Conservation (phyloP, 768 basidiomycete genomes). For the Lactarius evosmus region DNA sequence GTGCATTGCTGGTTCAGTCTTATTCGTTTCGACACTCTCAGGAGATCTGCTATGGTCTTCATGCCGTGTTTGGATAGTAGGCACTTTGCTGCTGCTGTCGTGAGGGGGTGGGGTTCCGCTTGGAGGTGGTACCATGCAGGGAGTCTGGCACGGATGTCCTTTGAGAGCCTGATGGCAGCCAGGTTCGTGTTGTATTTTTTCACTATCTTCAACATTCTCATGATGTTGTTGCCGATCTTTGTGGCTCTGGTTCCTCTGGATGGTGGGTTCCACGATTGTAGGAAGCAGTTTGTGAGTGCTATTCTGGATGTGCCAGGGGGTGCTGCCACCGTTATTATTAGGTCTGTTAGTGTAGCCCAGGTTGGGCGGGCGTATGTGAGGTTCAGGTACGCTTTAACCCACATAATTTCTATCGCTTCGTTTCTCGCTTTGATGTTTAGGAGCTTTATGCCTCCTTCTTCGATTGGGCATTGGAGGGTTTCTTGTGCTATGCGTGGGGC, state of each 20-base stretch:
- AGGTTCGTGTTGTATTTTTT: neutral
- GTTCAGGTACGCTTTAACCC: conserved; percentile 24
- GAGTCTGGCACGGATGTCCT: neutral
- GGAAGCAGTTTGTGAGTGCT: conserved; percentile 2
- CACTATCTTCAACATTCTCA: neutral
- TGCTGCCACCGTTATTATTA: neutral
- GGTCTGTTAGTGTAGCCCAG: conserved; percentile 24
- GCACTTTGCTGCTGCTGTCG: too few relatives aligned
- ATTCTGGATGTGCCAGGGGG: neutral
- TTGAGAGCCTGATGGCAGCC: neutral
- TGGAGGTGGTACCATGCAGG: conserved; percentile 9
- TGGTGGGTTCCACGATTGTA: conserved; percentile 20
- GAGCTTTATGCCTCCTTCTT: conserved; percentile 25
- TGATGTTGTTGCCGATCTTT: neutral
- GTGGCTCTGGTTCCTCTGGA: neutral
- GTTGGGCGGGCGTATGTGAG: neutral
- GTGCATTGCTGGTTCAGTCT: too few relatives aligned
- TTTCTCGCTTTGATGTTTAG: conserved; percentile 20
- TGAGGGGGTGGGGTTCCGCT: too few relatives aligned
- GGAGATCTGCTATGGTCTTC: too few relatives aligned
- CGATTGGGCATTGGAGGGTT: neutral
- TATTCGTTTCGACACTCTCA: too few relatives aligned
- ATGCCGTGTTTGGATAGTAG: too few relatives aligned
- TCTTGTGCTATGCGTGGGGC: conserved; percentile 1
- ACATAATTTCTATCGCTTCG: conserved; percentile 24